Evolutionary conservation across 176 grass and related monocot genomes (phyloP).

Genomic region (Oryza meridionalis): DNA sequence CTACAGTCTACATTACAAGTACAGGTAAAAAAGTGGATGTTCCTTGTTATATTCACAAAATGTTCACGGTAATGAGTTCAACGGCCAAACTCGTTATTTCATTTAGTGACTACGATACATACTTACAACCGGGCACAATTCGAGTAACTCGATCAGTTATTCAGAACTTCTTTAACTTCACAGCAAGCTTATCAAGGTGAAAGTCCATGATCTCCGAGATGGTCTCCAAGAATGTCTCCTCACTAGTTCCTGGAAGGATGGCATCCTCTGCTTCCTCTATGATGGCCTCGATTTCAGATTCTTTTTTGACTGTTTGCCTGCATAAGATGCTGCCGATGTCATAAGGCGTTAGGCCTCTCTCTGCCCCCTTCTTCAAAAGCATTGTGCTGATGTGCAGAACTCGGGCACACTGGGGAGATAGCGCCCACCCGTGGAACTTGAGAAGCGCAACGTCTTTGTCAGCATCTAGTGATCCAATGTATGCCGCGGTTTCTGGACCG

Average conservation of each 20-base stretch:
- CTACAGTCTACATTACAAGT: too few relatives aligned
- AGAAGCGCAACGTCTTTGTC: conserved; percentile 47
- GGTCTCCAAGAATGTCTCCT: conserved; percentile 41
- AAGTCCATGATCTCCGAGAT: conserved; percentile 49
- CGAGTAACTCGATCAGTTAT: background rate
- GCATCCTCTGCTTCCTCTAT: conserved; percentile 39
- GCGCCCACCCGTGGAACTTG: conserved; percentile 47
- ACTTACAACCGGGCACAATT: conserved; percentile 1
- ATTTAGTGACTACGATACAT: background rate
- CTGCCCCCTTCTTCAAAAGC: conserved; percentile 59
- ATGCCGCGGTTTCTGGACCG: conserved; percentile 37
- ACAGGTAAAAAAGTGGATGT: background rate
- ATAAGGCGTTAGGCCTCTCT: conserved; percentile 43
- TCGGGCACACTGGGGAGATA: conserved; percentile 25
- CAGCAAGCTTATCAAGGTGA: conserved; percentile 26
- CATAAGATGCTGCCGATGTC: conserved; percentile 60
- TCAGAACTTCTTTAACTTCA: background rate
- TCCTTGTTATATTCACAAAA: conserved; percentile 29
- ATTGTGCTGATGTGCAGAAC: conserved; percentile 46
- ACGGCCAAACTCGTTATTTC: background rate
- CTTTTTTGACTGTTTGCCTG: conserved; percentile 46
- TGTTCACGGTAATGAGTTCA: background rate
- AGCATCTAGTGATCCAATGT: conserved; percentile 50
- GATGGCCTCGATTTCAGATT: conserved; percentile 54
- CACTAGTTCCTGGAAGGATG: conserved; percentile 41